Percentiles rank a stretch among this genome's conserved stretches.
These are phyloP conservation scores for Trichosporon coremiiforme DNA, from an alignment of 1,284 basidiomycete genomes.

Conservation along the genomic window DNA sequence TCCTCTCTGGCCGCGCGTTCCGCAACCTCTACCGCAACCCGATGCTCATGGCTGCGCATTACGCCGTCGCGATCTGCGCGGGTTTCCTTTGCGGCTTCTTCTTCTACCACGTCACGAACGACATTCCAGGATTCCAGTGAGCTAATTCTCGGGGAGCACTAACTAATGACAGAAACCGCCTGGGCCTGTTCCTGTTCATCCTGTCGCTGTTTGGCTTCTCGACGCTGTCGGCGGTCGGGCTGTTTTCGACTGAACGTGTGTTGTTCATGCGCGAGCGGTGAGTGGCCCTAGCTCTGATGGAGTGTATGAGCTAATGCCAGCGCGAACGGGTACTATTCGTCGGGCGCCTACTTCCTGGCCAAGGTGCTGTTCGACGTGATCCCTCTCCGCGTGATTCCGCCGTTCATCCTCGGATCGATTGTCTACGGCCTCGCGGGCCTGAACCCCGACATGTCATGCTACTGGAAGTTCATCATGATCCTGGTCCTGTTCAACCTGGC, in stretches of 20 bases:
- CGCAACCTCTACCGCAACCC: conserved; percentile 96
- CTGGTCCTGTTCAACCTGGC: conserved; percentile 94
- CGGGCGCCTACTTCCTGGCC: conserved; percentile 91
- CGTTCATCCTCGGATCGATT: conserved; percentile 90
- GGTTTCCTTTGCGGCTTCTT: conserved; percentile 66
- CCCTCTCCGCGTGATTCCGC: conserved; percentile 89
- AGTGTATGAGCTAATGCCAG: conserved; percentile 56
- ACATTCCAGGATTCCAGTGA: conserved; percentile 91
- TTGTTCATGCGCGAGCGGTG: conserved; percentile 95
- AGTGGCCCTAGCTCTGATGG: conserved; percentile 31
- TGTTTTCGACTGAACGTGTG: conserved; percentile 92
- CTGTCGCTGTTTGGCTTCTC: conserved; percentile 94
- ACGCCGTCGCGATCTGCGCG: conserved; percentile 76
- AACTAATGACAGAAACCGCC: conserved; percentile 49
- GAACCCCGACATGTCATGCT: conserved; percentile 80
- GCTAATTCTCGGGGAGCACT: conserved; percentile 27
- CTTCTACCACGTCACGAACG: conserved; percentile 64
- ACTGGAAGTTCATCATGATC: conserved; percentile 97
- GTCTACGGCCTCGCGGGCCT: conserved; percentile 91
- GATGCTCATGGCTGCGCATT: conserved; percentile 85
- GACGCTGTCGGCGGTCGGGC: conserved; percentile 83
- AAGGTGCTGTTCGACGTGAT: conserved; percentile 97
- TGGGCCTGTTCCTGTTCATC: conserved; percentile 94
- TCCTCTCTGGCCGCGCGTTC: conserved; percentile 93
- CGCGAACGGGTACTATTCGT: conserved; percentile 94